phyloP scores from a whole-genome alignment of 371 early-diverging fungal genomes.

The Circinella umbellata region DNA sequence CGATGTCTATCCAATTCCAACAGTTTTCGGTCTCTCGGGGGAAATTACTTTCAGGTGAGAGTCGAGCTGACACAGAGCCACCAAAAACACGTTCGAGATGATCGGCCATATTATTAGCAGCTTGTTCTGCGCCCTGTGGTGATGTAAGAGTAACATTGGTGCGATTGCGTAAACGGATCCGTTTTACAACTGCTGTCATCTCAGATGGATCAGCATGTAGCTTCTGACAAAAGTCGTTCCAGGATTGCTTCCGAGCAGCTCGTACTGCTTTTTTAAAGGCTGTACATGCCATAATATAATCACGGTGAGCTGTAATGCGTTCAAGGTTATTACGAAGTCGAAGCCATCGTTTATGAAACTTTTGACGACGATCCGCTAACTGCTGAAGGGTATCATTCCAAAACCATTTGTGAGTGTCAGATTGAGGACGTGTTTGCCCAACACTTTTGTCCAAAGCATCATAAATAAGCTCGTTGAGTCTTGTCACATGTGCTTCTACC shows the following conservation, averaged over 20 bases:
- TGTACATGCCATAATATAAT: constrained; percentile 2
- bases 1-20: not conserved
- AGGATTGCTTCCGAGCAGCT: constrained; percentile 17
- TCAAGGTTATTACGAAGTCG: constrained; percentile 11
- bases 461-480: constrained; percentile 8
- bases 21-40: too few species aligned
- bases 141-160: constrained; percentile 2
- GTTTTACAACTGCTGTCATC: constrained; percentile 2
- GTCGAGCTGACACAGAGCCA: too few species aligned
- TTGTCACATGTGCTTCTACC: constrained; percentile 1
- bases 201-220: constrained; percentile 4
- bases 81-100: constrained; percentile 6
- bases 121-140: constrained; percentile 1
- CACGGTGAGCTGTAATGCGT: constrained; percentile 10
- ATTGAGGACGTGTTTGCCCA: not conserved
- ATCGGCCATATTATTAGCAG: constrained; percentile 4
- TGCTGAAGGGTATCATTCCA: constrained; percentile 18
- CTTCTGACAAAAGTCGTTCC: constrained; percentile 17
- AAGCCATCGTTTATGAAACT: constrained; percentile 9
- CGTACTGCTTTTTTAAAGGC: constrained; percentile 4
- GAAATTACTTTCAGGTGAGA: too few species aligned
- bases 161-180: not conserved
- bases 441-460: constrained; percentile 17
- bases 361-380: constrained; percentile 7
- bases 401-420: constrained; percentile 11